These are phyloP conservation scores for Croton setiger DNA, from an alignment of 441 rosid species.

Conservation along the genomic window DNA sequence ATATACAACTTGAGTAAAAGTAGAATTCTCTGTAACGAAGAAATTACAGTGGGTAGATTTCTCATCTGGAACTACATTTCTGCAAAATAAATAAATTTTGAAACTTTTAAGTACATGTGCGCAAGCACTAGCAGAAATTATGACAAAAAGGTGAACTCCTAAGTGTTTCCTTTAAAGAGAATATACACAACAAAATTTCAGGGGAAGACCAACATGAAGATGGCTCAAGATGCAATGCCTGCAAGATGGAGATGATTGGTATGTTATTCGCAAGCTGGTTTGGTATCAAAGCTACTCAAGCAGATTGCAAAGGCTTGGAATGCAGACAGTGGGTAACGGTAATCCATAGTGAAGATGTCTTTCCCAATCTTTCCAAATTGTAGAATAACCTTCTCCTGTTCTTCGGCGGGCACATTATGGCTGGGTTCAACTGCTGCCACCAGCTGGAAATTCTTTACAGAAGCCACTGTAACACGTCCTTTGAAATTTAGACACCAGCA, in stretches of 20 bases:
- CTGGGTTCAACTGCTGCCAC: conserved; percentile 67
- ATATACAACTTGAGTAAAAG: conserved; percentile 17
- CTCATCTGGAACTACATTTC: conserved; percentile 13
- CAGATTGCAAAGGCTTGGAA: conserved; percentile 95
- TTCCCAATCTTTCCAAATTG: conserved; percentile 97
- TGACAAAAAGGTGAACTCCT: conserved; percentile 17
- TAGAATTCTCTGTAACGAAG: conserved; percentile 12
- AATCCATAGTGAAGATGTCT: conserved; percentile 96
- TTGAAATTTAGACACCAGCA: conserved; percentile 95
- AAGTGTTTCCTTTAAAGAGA: conserved; percentile 24
- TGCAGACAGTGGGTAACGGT: conserved; percentile 87
- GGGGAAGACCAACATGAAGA: conserved; percentile 24
- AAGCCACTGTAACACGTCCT: conserved; percentile 91
- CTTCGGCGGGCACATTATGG: conserved; percentile 50
- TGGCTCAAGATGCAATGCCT: conserved; percentile 14
- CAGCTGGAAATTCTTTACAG: conserved; percentile 93
- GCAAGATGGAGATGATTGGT: conserved; percentile 16
- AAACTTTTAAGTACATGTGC: conserved; percentile 21
- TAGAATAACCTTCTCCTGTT: conserved; percentile 75
- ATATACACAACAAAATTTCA: conserved; percentile 39
- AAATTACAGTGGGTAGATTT: conserved; percentile 14
- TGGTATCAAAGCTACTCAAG: conserved; percentile 92
- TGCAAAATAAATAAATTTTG: conserved; percentile 22
- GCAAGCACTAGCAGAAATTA: conserved; percentile 13
- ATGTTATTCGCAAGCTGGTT: conserved; percentile 84